These are phyloP conservation scores for Talaromyces sp. DNA, from an alignment of 2,329 filamentous ascomycete species.

Conservation along the genomic window DNA sequence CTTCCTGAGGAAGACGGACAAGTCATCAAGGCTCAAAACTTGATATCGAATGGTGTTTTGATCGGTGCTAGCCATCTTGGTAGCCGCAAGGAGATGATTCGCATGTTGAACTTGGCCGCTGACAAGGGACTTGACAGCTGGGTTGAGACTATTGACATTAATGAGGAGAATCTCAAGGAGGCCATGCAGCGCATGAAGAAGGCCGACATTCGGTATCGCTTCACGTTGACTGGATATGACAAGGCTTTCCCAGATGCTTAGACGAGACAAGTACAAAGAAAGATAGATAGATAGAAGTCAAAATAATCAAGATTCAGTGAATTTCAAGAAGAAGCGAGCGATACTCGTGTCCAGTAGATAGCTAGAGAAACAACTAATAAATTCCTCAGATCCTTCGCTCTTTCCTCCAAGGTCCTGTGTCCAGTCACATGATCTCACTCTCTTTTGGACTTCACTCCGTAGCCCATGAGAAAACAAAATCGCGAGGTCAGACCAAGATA, in stretches of 20 bases:
- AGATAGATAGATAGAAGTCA: neutral
- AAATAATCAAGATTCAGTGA: neutral
- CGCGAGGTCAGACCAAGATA: conserved; percentile 62
- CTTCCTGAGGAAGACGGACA: conserved; percentile 74
- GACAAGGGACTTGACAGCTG: conserved; percentile 67
- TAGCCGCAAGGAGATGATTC: conserved; percentile 64
- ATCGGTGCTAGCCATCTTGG: conserved; percentile 70
- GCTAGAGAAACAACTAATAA: neutral
- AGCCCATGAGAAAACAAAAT: conserved; percentile 55
- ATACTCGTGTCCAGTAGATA: neutral
- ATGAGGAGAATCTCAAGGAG: conserved; percentile 65
- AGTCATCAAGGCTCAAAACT: conserved; percentile 67
- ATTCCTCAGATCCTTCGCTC: neutral
- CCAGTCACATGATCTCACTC: neutral
- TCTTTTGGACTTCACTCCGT: conserved; percentile 41
- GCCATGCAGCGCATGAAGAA: conserved; percentile 66
- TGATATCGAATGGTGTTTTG: conserved; percentile 69
- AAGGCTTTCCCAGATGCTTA: conserved; percentile 29
- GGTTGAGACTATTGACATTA: conserved; percentile 69
- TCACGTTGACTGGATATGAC: conserved; percentile 58
- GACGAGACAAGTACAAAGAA: neutral
- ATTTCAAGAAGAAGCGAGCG: neutral
- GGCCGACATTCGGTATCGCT: conserved; percentile 69
- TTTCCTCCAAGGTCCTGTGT: neutral
- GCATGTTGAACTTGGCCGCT: conserved; percentile 68